phyloP scores from a whole-genome alignment of 1,284 basidiomycete species.

The Leccinum holopus region DNA sequence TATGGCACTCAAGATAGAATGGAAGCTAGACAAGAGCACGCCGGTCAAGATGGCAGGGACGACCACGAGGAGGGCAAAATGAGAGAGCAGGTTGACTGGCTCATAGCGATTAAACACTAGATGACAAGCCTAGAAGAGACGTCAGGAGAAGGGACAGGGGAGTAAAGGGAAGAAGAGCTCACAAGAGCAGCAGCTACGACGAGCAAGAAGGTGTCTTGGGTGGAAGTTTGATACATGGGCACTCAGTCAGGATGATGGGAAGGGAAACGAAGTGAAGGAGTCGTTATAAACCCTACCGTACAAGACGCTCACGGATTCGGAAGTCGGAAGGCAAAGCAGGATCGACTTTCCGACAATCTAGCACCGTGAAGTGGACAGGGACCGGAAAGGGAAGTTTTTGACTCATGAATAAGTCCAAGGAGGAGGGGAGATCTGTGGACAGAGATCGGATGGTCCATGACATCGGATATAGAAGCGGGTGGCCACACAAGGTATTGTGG shows the following conservation, averaged over 20 bases:
- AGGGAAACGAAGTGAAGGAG: constrained; percentile 17
- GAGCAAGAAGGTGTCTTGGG: constrained; percentile 24
- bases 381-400: constrained; percentile 26
- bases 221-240: constrained; percentile 23
- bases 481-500: constrained; percentile 15
- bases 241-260: constrained; percentile 18
- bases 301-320: constrained; percentile 34
- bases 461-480: constrained; percentile 16
- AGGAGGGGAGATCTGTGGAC: constrained; percentile 19
- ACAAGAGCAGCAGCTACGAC: constrained; percentile 27
- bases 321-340: constrained; percentile 30
- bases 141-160: constrained; percentile 13
- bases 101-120: constrained; percentile 35
- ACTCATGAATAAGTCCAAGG: constrained; percentile 16
- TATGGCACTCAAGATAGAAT: constrained; percentile 13
- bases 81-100: constrained; percentile 28
- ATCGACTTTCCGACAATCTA: constrained; percentile 41
- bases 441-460: constrained; percentile 19
- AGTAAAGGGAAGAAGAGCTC: constrained; percentile 7
- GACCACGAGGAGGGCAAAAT: constrained; percentile 26
- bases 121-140: constrained; percentile 28
- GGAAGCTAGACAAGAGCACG: constrained; percentile 14
- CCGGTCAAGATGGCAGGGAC: constrained; percentile 23
- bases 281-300: constrained; percentile 27
- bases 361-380: constrained; percentile 28